Base-by-base conservation (phyloP, 257 asterid genomes). In the Solanum dulcamara region DNA sequence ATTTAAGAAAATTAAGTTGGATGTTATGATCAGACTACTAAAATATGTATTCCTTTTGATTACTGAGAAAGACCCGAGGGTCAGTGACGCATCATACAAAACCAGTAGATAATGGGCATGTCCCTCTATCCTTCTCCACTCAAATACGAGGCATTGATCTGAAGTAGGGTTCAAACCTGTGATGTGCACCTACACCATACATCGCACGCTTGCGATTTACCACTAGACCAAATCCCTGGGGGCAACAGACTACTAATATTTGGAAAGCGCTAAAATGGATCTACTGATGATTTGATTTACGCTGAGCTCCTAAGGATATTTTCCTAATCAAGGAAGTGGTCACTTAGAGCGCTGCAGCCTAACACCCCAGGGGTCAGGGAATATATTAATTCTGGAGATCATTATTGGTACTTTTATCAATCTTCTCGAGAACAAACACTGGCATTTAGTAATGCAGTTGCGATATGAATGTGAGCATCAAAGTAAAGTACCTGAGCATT, bases 401-500 rank as follows among this genome's bases (percentile, higher is more conserved):
- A 75, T 26, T 75, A 42, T 24, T 26, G 81, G 81, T 26, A 32
- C 24, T 32, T 67, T 8, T 32, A 24, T 7, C 26, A 44, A 75
- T 75, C 81, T n/a, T 74, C 81, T 74, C 14, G 1, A 75, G 35
- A 44, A 40, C 55, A 72, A 40, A 7, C 18, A 72, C 22, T 44
- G 59, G 11, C 59, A 74, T 44, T 28, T 5, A 28, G 83, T 17
- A 30, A 79, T 48, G 64, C 28, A 17, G 48, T 79, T 48, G 28
- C 6, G 40, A 79, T 18, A 48, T 17, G 64, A 48, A 40, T 75
- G 72, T 57, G 77, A 72, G 86, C 66, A 59, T 40, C 48, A 13
- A 33, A 68, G 86, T 68, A 83, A 83, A 87, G 53, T 90, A 95
- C 99, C 98, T 92, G 94, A 86, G 97, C 93, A 84, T 94, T 91